These are phyloP conservation scores for Morella rubra DNA, from an alignment of 306 rosid genomes.

Conservation along the genomic window DNA sequence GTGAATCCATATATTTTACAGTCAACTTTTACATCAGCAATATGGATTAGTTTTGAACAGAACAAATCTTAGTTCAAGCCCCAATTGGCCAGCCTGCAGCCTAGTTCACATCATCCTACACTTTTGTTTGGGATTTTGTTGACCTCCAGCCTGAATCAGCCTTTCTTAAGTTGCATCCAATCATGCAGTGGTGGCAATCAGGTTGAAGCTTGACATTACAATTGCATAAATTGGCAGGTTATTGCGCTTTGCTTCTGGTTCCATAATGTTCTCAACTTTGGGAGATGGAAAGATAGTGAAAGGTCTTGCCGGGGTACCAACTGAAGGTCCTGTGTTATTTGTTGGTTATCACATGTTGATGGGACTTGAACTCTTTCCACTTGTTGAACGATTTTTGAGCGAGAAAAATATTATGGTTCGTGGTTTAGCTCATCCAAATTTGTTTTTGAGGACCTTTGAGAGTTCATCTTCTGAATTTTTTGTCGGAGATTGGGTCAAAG, in stretches of 20 bases:
- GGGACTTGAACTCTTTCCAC: constrained; percentile 62
- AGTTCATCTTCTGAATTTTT: constrained; percentile 44
- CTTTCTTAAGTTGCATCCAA: constrained; percentile 7
- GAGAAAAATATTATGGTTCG: constrained; percentile 66
- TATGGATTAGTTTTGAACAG: background rate
- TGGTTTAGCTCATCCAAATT: constrained; percentile 74
- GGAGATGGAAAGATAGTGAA: constrained; percentile 79
- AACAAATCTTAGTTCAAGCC: background rate
- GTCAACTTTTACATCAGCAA: background rate
- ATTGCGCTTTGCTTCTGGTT: constrained; percentile 52
- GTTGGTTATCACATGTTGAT: constrained; percentile 84
- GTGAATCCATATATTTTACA: background rate
- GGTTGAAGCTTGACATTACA: constrained; percentile 21
- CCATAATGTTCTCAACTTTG: constrained; percentile 76
- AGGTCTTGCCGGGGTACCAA: constrained; percentile 90
- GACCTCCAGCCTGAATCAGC: background rate
- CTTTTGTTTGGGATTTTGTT: background rate
- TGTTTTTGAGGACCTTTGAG: constrained; percentile 33
- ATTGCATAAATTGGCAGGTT: constrained; percentile 42
- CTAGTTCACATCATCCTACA: background rate
- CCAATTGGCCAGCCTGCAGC: background rate
- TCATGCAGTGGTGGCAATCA: constrained; percentile 1
- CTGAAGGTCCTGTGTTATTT: constrained; percentile 80
- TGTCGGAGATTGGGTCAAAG: constrained; percentile 48
- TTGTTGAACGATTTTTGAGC: constrained; percentile 53